These are phyloP conservation scores for Quercus suber DNA, from an alignment of 306 rosid genomes.

Conservation along the genomic window DNA sequence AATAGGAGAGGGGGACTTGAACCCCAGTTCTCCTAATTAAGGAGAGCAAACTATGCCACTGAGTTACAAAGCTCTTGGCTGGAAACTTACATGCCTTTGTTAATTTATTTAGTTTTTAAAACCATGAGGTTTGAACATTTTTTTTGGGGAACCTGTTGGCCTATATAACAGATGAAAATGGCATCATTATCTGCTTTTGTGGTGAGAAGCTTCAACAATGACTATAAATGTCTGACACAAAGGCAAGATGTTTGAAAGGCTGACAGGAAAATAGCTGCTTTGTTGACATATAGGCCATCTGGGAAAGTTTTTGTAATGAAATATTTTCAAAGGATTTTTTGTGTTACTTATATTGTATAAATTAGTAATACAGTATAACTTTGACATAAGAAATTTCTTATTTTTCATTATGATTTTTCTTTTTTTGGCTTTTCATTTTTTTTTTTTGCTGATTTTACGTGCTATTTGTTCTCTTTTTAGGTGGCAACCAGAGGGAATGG, in stretches of 20 bases:
- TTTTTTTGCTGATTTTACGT: conserved; percentile 11
- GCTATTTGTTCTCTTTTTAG: conserved; percentile 33
- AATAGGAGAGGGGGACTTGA: too few relatives aligned
- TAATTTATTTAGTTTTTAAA: background rate
- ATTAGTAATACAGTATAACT: conserved; percentile 4
- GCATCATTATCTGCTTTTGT: background rate
- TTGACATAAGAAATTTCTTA: background rate
- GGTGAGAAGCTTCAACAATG: background rate
- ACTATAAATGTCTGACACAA: background rate
- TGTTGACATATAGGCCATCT: background rate
- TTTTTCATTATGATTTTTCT: background rate
- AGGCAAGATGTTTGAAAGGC: background rate
- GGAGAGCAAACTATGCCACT: too few relatives aligned
- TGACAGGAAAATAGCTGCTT: background rate
- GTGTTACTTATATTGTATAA: conserved; percentile 1
- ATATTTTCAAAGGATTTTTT: background rate
- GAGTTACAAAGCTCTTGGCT: too few relatives aligned
- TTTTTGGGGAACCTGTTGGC: background rate
- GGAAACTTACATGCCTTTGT: too few relatives aligned
- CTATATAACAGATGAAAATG: background rate
- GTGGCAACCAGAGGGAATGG: conserved; percentile 52
- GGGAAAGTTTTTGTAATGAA: background rate
- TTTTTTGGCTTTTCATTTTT: conserved; percentile 1
- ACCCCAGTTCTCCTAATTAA: too few relatives aligned
- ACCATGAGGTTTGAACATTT: background rate